A percentile compares a stretch with the other conserved stretches of the same genome.
phyloP scores from a whole-genome alignment of 192 early-diverging fungal genomes.

The Backusella westeae region DNA sequence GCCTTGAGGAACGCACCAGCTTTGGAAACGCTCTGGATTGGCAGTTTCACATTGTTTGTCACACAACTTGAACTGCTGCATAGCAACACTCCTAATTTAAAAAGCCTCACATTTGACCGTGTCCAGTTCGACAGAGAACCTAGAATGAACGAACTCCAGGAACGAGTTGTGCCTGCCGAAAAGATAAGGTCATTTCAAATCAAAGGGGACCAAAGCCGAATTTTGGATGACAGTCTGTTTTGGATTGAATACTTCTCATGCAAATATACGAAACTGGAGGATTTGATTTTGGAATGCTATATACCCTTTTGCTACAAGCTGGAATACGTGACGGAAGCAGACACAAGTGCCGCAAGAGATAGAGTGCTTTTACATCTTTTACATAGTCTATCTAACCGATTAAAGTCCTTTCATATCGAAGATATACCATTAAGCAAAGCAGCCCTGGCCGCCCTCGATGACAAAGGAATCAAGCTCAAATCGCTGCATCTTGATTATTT shows the following conservation, averaged over 20 bases:
- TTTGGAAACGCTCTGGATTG: background rate
- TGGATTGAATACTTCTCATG: background rate
- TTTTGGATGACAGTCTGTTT: background rate
- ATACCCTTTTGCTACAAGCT: slow-evolving; percentile 4
- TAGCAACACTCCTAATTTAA: background rate
- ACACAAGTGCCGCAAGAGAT: background rate
- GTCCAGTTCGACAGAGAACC: background rate
- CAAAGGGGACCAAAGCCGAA: background rate
- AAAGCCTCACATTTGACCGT: background rate
- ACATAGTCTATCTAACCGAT: background rate
- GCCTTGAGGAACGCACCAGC: background rate
- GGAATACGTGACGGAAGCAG: background rate
- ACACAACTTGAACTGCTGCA: background rate
- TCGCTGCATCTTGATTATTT: background rate
- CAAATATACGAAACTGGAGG: background rate
- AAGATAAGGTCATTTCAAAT: background rate
- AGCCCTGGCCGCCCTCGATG: background rate
- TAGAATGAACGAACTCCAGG: background rate
- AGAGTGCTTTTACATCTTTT: background rate
- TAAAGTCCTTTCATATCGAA: background rate
- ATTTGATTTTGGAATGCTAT: background rate
- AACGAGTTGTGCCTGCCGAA: background rate
- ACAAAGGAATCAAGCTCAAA: background rate
- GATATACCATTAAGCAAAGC: slow-evolving; percentile 1
- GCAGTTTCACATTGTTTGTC: background rate